Conservation (phyloP, 140 eudicot genomes). For the Erigeron philadelphicus region DNA sequence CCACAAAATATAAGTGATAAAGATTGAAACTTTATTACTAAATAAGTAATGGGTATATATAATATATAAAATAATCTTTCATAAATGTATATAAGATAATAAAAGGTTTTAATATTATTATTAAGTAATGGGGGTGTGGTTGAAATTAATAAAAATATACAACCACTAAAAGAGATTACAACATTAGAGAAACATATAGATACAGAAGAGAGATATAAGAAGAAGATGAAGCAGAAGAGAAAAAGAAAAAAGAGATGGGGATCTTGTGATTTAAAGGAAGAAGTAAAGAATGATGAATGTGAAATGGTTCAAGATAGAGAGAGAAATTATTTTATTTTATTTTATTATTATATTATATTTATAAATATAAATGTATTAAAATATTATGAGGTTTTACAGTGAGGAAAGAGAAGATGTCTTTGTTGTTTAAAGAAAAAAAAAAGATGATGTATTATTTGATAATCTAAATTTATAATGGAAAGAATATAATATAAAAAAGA, state of each 20-base stretch:
- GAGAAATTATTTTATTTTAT: constrained; percentile 19
- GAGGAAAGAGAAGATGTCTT: constrained; percentile 22
- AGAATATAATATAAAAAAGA: too few relatives aligned
- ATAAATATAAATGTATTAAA: too few relatives aligned
- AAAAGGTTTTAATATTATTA: too few relatives aligned
- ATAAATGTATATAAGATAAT: too few relatives aligned
- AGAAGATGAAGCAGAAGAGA: constrained; percentile 6
- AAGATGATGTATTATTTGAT: too few relatives aligned
- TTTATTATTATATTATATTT: too few relatives aligned
- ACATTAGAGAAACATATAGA: constrained; percentile 19
- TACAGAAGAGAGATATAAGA: too few relatives aligned
- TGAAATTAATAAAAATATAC: constrained; percentile 13
- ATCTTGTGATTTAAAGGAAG: constrained; percentile 76
- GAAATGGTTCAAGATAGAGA: constrained; percentile 35
- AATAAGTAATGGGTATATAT: constrained; percentile 23
- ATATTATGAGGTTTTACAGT: constrained; percentile 29
- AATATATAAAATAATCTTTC: too few relatives aligned
- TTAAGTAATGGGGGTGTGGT: constrained; percentile 1
- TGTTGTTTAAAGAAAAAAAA: too few relatives aligned
- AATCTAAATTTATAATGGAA: too few relatives aligned
- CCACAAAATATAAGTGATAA: background rate
- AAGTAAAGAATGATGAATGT: constrained; percentile 86
- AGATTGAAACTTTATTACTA: constrained; percentile 15
- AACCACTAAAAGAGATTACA: constrained; percentile 20
- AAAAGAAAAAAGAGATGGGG: constrained; percentile 44